Conservation (phyloP, 306 rosid species). For the Herpetospermum pedunculosum region DNA sequence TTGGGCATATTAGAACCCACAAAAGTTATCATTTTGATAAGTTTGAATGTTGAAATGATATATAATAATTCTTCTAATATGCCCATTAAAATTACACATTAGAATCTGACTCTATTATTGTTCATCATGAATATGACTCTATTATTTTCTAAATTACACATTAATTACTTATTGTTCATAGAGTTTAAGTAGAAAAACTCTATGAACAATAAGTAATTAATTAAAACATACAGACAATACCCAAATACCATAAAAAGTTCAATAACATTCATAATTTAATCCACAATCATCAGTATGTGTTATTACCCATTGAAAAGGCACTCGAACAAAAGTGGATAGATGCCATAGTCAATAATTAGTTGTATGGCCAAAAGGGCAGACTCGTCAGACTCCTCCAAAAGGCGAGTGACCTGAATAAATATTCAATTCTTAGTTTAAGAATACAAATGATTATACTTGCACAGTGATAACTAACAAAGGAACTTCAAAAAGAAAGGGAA, state of each 20-base stretch:
- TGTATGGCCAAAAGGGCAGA: conserved; percentile 22
- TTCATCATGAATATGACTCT: no score
- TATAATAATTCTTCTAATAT: no score
- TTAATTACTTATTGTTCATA: no score
- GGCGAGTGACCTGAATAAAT: conserved; percentile 48
- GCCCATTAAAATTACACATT: no score
- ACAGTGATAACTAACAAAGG: neutral
- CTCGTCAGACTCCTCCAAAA: conserved; percentile 41
- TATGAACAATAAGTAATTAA: no score
- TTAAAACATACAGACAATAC: no score
- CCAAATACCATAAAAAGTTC: neutral
- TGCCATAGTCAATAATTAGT: conserved; percentile 38
- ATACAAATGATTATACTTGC: neutral
- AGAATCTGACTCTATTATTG: no score
- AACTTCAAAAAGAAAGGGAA: neutral
- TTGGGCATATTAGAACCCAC: no score
- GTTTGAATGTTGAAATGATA: no score
- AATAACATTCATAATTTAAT: neutral
- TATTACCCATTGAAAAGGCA: conserved; percentile 76
- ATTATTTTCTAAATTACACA: no score
- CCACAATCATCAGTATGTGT: neutral
- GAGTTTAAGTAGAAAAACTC: no score
- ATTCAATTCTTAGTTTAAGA: neutral
- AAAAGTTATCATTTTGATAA: no score
- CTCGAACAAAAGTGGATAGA: conserved; percentile 76